Conservation (phyloP, 2,329 filamentous ascomycete genomes). For the Neoascochyta sp. region DNA sequence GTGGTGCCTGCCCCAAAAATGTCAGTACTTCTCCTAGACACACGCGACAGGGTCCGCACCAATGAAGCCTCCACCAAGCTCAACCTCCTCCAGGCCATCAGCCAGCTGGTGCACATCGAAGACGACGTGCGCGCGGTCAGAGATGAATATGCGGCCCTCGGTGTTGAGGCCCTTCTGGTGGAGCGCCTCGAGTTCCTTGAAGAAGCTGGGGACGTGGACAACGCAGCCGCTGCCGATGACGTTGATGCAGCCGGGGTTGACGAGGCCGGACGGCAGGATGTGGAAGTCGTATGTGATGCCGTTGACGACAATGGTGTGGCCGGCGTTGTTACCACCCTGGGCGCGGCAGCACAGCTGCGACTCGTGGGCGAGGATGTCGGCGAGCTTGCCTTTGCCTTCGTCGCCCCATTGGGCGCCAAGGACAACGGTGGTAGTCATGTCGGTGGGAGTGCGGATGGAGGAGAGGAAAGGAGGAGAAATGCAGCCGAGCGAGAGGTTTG, state of each 20-base stretch:
- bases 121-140: slow-evolving; percentile 60
- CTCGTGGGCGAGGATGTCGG: slow-evolving; percentile 53
- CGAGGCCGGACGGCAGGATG: slow-evolving; percentile 58
- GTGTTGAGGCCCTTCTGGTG: slow-evolving; percentile 60
- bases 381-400: slow-evolving; percentile 59
- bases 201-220: slow-evolving; percentile 65
- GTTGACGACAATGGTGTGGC: slow-evolving; percentile 44
- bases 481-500: slow-evolving; percentile 6
- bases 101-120: slow-evolving; percentile 64
- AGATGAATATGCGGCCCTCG: slow-evolving; percentile 59
- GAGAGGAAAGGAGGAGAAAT: slow-evolving; percentile 9
- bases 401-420: slow-evolving; percentile 61
- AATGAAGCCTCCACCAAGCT: slow-evolving; percentile 47
- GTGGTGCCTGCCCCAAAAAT: slow-evolving; percentile 46
- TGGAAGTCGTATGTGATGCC: slow-evolving; percentile 46
- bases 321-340: slow-evolving; percentile 60
- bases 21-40: slow-evolving; percentile 19
- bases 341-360: slow-evolving; percentile 57
- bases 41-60: slow-evolving; percentile 20
- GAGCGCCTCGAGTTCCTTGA: slow-evolving; percentile 60
- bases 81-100: slow-evolving; percentile 63
- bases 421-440: slow-evolving; percentile 54
- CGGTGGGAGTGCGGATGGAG: slow-evolving; percentile 10
- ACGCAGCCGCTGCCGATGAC: slow-evolving; percentile 65
- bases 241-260: slow-evolving; percentile 68